Percentiles rank a stretch among this genome's conserved stretches.
phyloP scores from a whole-genome alignment of 2,329 filamentous ascomycete species.

The Chrysosporium keratinophilum region DNA sequence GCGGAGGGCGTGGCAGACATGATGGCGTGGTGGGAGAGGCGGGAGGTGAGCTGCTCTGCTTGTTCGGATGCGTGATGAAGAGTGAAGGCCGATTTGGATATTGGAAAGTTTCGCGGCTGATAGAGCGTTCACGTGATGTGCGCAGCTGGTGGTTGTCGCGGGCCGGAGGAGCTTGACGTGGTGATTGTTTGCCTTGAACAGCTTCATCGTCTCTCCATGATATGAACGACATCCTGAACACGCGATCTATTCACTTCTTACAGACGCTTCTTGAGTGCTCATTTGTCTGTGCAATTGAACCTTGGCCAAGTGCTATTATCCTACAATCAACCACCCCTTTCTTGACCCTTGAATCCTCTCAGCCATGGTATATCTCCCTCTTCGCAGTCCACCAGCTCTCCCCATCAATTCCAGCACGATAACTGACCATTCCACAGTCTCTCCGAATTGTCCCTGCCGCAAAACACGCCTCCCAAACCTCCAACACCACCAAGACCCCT shows the following conservation, averaged over 20 bases:
- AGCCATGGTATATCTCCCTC: conserved; percentile 11
- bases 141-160: conserved; percentile 21
- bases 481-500: conserved; percentile 49
- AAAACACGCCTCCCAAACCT: conserved; percentile 55
- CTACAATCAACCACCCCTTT: background rate
- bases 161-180: conserved; percentile 32
- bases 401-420: background rate
- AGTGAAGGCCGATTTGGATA: background rate
- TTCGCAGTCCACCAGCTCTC: background rate
- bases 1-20: conserved; percentile 28
- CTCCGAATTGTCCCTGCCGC: conserved; percentile 77
- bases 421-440: conserved; percentile 45
- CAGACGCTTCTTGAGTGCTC: background rate
- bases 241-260: background rate
- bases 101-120: conserved; percentile 1
- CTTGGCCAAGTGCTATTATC: background rate
- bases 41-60: background rate
- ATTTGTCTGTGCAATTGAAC: background rate
- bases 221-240: background rate
- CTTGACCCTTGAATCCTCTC: background rate
- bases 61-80: background rate
- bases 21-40: background rate
- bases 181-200: conserved; percentile 17
- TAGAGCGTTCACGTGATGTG: conserved; percentile 23
- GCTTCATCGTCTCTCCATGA: background rate